These are phyloP conservation scores for Lentinula lateritia DNA, from an alignment of 768 basidiomycete species.

Conservation along the genomic window DNA sequence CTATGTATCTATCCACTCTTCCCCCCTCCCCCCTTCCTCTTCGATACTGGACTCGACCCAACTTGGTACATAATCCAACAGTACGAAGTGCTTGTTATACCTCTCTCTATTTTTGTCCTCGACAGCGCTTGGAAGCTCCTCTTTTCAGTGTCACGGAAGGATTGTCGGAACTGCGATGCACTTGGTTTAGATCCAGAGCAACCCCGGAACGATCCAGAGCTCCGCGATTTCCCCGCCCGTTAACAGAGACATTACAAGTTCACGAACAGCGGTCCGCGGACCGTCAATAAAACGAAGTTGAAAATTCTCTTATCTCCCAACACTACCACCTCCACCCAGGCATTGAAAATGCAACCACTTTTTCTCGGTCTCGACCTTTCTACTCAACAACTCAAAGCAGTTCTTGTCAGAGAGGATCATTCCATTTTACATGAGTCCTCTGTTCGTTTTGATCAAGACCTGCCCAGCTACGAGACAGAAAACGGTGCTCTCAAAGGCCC, in stretches of 20 bases:
- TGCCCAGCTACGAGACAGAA: conserved; percentile 60
- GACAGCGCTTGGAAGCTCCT: too few species aligned
- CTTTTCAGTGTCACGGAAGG: too few species aligned
- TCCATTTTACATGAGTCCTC: conserved; percentile 62
- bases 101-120: too few species aligned
- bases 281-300: not conserved
- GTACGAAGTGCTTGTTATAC: too few species aligned
- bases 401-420: conserved; percentile 50
- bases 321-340: not conserved
- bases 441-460: conserved; percentile 77
- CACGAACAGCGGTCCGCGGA: not conserved
- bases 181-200: not conserved
- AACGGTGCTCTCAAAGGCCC: conserved; percentile 66
- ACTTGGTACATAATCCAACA: too few species aligned
- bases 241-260: not conserved
- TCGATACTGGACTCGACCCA: too few species aligned
- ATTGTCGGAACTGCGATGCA: too few species aligned
- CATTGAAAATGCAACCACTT: not conserved
- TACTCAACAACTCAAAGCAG: conserved; percentile 80
- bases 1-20: too few species aligned
- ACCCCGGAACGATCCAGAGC: not conserved
- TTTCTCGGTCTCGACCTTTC: conserved; percentile 82
- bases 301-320: not conserved
- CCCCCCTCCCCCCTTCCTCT: too few species aligned
- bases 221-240: not conserved